Base-by-base conservation (phyloP, 2,329 filamentous ascomycete species). In the Diaporthe helianthi region DNA sequence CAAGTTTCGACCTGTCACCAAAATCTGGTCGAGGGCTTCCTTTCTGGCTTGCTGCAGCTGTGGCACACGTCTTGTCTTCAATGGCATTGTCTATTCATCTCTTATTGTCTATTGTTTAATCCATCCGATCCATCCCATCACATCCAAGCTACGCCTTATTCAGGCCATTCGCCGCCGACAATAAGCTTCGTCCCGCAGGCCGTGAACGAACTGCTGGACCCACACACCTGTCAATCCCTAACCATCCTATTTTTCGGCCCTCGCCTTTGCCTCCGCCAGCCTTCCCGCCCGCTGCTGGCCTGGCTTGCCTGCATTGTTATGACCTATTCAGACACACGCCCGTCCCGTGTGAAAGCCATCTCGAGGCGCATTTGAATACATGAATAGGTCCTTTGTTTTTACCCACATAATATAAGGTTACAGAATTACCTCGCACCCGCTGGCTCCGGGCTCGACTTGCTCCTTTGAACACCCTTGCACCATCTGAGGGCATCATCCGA, bases 381-480 rank as follows among this genome's bases (percentile, higher is more conserved):
- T 47, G 44, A 67, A 67, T 67, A 67, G 52, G 58, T 58, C 9
- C 58, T 65, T 68, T 70, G 69, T 70, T 54, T 24, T 36, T 24
- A 13, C 33, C 22, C 22, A 19, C 29, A 41, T 41, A 31, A 67
- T 51, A 54, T 58, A 61, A 47, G 31, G 7, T 26, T 31, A 52
- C 29, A 24, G 36, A 22, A 15, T n/a, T 60, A 47, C 60, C 53
- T 69, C 44, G 41, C 47, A 51, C 38, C 68, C 55, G 55, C 51
- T 8, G 31, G 52, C 49, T 31, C 55, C 41, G 65, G 64, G 64
- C 31, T 51, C 33, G 12, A 41, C 19, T 63, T 38, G 19, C 51
- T 66, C 41, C 38, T 47, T 61, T 54, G 36, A 52, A 52, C 13
- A 15, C 24, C 31, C 36, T 46, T 22, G 22, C 38, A 19, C 54